Evolutionary conservation across 345 rosid genomes (phyloP).

Genomic region (Arabis alpina): DNA sequence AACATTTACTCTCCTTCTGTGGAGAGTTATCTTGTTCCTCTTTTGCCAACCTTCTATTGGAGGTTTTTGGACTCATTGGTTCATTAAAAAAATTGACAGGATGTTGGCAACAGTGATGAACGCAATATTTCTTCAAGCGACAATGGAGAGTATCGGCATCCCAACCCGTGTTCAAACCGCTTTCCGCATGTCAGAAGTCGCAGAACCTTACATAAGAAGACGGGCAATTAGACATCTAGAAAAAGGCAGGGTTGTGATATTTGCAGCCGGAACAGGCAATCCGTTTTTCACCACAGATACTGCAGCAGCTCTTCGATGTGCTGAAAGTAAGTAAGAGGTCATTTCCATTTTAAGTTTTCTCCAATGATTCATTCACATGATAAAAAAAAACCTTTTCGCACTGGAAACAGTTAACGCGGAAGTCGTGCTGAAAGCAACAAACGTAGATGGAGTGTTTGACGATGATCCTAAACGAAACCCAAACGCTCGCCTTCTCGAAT

Average conservation of each 20-base stretch:
- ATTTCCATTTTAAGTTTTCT: not conserved
- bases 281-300: conserved; percentile 98
- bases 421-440: conserved; percentile 91
- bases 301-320: conserved; percentile 96
- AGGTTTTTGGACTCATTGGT: conserved; percentile 16
- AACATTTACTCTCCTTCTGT: not conserved
- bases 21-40: not conserved
- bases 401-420: conserved; percentile 78
- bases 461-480: conserved; percentile 87
- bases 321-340: conserved; percentile 69
- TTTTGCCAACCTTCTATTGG: not conserved
- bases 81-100: conserved; percentile 45
- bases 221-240: conserved; percentile 90
- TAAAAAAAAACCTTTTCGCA: not conserved
- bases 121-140: conserved; percentile 93
- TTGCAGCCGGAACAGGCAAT: conserved; percentile 96
- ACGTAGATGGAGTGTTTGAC: conserved; percentile 89
- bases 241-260: conserved; percentile 97
- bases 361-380: not conserved
- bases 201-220: conserved; percentile 92
- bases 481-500: conserved; percentile 75
- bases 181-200: conserved; percentile 95
- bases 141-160: conserved; percentile 96
- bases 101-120: conserved; percentile 99
- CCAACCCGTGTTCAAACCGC: conserved; percentile 96